Percentiles rank a stretch among this genome's conserved stretches.
These are phyloP conservation scores for Hypoxylon sp. DNA, from an alignment of 2,329 filamentous ascomycete genomes.

Conservation along the genomic window DNA sequence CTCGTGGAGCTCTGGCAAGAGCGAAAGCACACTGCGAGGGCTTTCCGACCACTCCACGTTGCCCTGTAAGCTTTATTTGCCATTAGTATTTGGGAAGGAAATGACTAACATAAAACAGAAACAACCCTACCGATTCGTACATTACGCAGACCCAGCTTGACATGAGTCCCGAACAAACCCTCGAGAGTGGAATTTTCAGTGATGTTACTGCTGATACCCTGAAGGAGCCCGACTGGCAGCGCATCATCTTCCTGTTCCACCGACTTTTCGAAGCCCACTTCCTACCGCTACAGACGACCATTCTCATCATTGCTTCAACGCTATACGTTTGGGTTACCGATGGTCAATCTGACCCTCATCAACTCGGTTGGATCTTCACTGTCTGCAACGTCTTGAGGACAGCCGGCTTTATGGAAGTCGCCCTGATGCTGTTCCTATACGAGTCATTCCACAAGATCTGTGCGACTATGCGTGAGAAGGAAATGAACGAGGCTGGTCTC, in stretches of 20 bases:
- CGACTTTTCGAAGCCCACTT: constrained; percentile 83
- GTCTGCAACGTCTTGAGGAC: constrained; percentile 73
- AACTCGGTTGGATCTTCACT: constrained; percentile 72
- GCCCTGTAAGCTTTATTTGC: constrained; percentile 56
- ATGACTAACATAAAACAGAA: constrained; percentile 53
- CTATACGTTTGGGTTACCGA: constrained; percentile 71
- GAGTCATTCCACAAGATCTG: constrained; percentile 76
- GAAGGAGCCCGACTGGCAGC: constrained; percentile 68
- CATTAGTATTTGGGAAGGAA: not conserved
- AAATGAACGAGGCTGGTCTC: constrained; percentile 77
- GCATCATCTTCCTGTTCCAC: constrained; percentile 72
- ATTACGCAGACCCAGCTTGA: constrained; percentile 63
- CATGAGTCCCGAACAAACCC: constrained; percentile 58
- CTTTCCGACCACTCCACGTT: constrained; percentile 70
- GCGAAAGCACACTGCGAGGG: constrained; percentile 68
- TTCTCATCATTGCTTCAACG: constrained; percentile 74
- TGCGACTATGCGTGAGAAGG: constrained; percentile 71
- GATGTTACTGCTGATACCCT: constrained; percentile 68
- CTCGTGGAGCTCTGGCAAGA: constrained; percentile 70
- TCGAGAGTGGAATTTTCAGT: constrained; percentile 69
- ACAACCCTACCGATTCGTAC: constrained; percentile 63
- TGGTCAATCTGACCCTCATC: constrained; percentile 65
- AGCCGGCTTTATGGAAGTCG: constrained; percentile 73
- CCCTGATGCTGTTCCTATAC: constrained; percentile 76
- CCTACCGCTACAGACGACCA: constrained; percentile 76